Base-by-base conservation (phyloP, 345 rosid species). In the Ricinus communis region DNA sequence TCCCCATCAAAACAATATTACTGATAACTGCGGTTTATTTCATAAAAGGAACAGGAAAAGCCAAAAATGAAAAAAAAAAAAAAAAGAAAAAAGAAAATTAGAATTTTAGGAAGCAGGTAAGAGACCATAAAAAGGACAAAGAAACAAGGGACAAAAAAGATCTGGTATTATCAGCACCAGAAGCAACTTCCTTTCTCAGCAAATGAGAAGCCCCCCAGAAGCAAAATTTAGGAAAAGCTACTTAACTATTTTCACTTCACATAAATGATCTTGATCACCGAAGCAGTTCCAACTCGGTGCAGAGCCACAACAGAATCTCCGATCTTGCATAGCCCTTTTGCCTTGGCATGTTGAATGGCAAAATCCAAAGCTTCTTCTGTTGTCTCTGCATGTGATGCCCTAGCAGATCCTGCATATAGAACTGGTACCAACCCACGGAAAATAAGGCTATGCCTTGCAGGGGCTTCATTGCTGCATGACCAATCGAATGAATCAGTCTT, bases 261-360 rank as follows among this genome's bases (percentile, higher is more conserved):
- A 14, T 87, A 87, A 82, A 94, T 74, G 82, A 94, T 94, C 87
- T 94, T 94, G 93, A 94, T 94, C 1, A 94, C 82, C 0, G 98
- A 91, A 54, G 98, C 91, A 73, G 89, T 82, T 79, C 96, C 97
- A 16, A 91, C 76, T 0, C 98, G 91, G 73, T 88, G 98, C 82
- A 94, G 84, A 69, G 91, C 99, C 67, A 91, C 97, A 36, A 89
- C 93, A 0, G 97, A 89, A 65, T 94, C 99, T 45, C 97, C 97
- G 13, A 70, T 79, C 72, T 86, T 82, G 76, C 99, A 91, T 25
- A 94, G 79, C 59, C 86, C 91, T 75, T 71, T 89, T 22, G 71
- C 77, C 81, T 92, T 90, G 19, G 87, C 99, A 66, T 84, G 77
- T 72, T 85, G 74, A 55, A 91, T 77, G 1, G 97, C 87, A 76